Base-by-base conservation (phyloP, 2,329 filamentous ascomycete species). In the Aspergillus hiratsukae region DNA sequence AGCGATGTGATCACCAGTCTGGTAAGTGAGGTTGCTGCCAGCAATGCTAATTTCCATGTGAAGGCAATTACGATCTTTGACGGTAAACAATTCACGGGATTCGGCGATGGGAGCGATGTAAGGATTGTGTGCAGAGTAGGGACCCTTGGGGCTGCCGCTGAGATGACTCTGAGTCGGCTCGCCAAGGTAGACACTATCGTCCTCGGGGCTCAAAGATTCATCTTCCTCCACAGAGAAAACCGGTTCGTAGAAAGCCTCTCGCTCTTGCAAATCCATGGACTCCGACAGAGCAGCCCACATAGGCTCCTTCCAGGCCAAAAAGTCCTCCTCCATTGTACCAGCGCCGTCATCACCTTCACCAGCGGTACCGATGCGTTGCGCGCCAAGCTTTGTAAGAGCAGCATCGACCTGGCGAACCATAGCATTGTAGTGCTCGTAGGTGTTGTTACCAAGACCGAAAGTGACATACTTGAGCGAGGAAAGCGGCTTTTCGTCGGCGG, bases 291-390 rank as follows among this genome's bases (percentile, higher is more conserved):
- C 89, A 67, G 83, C 80, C 94, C 95, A 99, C 94, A 99, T 99
- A 60, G 92, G 92, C 69, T 99, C 94, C 79, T 99, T 99, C 94
- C 94, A 99, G 63, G 93, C 90, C 68, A 99, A 79, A 75, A 97
- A 99, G 70, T 99, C 95, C 78, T 99, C 95, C 78, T 99, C 94
- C 95, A 99, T 99, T 56, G 94, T 99, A 59, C 95, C 94, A 63
- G 94, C 92, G 62, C 95, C 94, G 72, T 99, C 94, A 68, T 99
- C 94, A 69, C 94, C 94, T 79, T 97, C 93, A 66, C 95, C 94
- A 55, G 92, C 91, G 56, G 87, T 81, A 48, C 94, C 92, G 64
- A 99, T 90, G 64, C 91, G 84, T 69, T 86, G 82, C 11, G 89
- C 94, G 59, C 94, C 94, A 21, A 96, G 81, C 69, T 89, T 93